Conservation (phyloP, 1,139 yeast genomes). For the Maudiozyma humilis region DNA sequence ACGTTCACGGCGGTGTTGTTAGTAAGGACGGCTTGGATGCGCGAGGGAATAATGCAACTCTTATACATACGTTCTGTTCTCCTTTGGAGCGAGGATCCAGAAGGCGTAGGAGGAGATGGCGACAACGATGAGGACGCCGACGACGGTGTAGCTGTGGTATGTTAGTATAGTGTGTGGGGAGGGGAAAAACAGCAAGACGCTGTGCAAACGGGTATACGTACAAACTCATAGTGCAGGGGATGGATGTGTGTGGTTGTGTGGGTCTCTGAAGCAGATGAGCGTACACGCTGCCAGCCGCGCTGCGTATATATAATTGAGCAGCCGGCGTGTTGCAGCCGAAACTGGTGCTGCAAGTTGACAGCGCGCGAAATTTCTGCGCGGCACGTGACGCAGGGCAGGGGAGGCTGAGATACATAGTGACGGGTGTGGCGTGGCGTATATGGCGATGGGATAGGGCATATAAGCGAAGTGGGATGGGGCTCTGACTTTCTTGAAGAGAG, state of each 20-base stretch:
- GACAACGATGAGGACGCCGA: constrained; percentile 56
- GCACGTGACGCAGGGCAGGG: neutral
- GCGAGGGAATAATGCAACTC: neutral
- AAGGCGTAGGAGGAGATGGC: constrained; percentile 50
- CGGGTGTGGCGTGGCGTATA: too few relatives aligned
- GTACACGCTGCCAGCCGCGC: neutral
- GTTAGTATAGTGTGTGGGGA: neutral
- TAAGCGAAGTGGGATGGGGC: too few relatives aligned
- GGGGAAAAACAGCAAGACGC: neutral
- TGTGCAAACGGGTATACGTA: neutral
- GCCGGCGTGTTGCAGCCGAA: neutral
- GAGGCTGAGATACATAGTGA: too few relatives aligned
- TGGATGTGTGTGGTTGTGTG: neutral
- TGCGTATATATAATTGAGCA: neutral
- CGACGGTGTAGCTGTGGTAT: constrained; percentile 55
- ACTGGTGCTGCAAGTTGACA: neutral
- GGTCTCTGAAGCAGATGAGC: neutral
- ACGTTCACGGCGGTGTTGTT: constrained; percentile 5
- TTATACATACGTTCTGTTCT: constrained; percentile 40
- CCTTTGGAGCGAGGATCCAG: constrained; percentile 46
- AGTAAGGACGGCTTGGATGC: too few relatives aligned
- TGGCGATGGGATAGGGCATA: too few relatives aligned
- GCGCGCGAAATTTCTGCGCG: neutral
- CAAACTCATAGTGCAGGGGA: neutral
- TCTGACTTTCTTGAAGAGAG: too few relatives aligned